Conservation (phyloP, 148 eudicot species). For the Bassia scoparia region DNA sequence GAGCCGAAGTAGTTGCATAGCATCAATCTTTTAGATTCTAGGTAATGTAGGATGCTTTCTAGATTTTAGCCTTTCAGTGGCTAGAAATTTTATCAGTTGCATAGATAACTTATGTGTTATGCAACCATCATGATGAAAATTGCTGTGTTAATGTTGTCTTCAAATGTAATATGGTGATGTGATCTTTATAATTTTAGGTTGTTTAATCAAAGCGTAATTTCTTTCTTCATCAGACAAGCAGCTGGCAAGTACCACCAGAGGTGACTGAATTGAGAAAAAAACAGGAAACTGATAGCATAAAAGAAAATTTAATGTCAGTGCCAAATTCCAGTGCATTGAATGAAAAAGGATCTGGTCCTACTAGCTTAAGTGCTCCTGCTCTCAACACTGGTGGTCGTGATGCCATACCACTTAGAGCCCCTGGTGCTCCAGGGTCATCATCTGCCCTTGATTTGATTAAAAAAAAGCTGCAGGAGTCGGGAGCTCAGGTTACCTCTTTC, state of each 20-base stretch:
- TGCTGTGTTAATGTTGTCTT: background rate
- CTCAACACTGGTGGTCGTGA: conserved; percentile 90
- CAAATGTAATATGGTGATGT: background rate
- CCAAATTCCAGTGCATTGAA: conserved; percentile 36
- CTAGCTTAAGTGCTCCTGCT: conserved; percentile 82
- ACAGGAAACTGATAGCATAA: conserved; percentile 53
- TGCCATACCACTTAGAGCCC: conserved; percentile 55
- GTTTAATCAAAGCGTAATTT: conserved; percentile 1
- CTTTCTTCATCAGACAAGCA: conserved; percentile 56
- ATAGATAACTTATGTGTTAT: background rate
- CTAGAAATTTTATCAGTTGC: background rate
- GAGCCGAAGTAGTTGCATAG: conserved; percentile 6
- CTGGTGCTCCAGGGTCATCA: conserved; percentile 51
- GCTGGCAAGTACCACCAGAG: conserved; percentile 93
- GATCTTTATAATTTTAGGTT: background rate
- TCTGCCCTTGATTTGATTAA: conserved; percentile 93
- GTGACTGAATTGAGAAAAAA: conserved; percentile 69
- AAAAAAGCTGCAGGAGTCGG: conserved; percentile 92
- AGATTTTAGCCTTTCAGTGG: too few relatives aligned
- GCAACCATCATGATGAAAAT: background rate
- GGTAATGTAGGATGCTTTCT: background rate
- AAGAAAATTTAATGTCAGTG: conserved; percentile 48
- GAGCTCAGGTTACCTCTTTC: conserved; percentile 62
- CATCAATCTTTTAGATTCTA: background rate
- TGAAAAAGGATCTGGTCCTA: conserved; percentile 60